Evolutionary conservation across 129 eudicot genomes (phyloP).

Genomic region (Kitagawia praeruptora): DNA sequence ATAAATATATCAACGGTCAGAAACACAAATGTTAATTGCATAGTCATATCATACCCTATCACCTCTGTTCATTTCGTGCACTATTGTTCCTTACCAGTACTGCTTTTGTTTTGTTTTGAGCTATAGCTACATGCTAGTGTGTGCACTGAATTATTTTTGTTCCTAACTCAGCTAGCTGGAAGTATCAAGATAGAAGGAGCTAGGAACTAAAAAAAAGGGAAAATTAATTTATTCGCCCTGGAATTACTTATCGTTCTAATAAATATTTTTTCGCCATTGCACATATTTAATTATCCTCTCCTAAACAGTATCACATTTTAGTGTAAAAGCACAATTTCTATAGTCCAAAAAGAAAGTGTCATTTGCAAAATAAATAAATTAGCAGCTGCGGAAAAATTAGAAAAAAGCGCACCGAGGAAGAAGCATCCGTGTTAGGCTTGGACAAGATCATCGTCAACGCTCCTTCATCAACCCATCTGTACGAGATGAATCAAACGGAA

Average conservation of each 20-base stretch:
- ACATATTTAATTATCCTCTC: background rate
- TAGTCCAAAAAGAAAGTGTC: background rate
- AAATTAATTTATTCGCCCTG: background rate
- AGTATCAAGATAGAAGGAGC: too few species aligned
- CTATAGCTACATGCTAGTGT: background rate
- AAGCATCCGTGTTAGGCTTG: constrained; percentile 42
- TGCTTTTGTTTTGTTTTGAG: background rate
- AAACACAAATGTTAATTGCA: background rate
- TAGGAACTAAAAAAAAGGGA: too few species aligned
- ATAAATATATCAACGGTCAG: background rate
- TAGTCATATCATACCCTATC: background rate
- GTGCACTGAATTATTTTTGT: background rate
- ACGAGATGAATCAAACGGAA: background rate
- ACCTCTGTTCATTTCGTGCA: background rate
- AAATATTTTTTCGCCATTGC: too few species aligned
- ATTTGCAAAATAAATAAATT: too few species aligned
- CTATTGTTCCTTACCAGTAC: background rate
- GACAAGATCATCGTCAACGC: constrained; percentile 32
- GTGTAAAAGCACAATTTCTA: background rate
- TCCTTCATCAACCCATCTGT: constrained; percentile 22
- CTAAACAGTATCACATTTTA: background rate
- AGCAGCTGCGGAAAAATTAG: background rate
- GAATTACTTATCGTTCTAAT: too few species aligned
- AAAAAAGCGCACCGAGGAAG: constrained; percentile 39
- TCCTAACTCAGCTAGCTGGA: too few species aligned